Base-by-base conservation (phyloP, 805 yeast genomes). In the Saccharomyces paradoxus region DNA sequence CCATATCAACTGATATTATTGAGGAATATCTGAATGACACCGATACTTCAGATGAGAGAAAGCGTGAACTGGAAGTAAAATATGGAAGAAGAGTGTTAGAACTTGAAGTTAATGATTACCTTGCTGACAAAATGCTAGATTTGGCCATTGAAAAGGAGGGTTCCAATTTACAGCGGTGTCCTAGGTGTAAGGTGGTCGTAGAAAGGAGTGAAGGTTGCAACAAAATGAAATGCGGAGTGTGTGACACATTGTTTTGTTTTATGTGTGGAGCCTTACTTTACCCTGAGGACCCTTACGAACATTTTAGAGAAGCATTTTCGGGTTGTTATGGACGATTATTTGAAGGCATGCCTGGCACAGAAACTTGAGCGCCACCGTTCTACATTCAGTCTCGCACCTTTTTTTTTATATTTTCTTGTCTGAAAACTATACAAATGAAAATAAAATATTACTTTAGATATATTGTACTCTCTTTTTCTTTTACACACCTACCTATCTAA, bases 121-220 rank as follows among this genome's bases (percentile, higher is more conserved):
- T 71, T 6, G 76, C 84, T 52, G 84, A 81, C 50, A 63, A 68
- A 55, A 57, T 78, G 27, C 75, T 83, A 59, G 72, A 76, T 46
- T 71, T 74, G 37, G 68, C 81, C 51, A 63, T 82, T 10, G 60
- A 58, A 12, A 72, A 74, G 9, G 75, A 72, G n/a, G 71, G 71
- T 1, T 71, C 74, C 1, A 76, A 75, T 30, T 66, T 79, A 52
- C 74, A 72, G 22, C 65, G 72, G 52, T 83, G 87, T 58, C 87
- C 88, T 0, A 64, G 66, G 3, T 83, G 87, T 61, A 64, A 66
- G 14, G 61, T 76, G 1, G 76, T 76, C 6, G 76, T 81, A 5
- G 81, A 81, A 55, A 75, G 81, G 55, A 69, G 76, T 26, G 86
- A 82, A 58, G 89, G 87, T 4, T 83, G 87, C 64, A 83, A 82